A percentile compares a stretch with the other conserved stretches of the same genome.
Evolutionary conservation across 192 early-diverging fungal species (phyloP).

Genomic region (Chytriomyces confervae): DNA sequence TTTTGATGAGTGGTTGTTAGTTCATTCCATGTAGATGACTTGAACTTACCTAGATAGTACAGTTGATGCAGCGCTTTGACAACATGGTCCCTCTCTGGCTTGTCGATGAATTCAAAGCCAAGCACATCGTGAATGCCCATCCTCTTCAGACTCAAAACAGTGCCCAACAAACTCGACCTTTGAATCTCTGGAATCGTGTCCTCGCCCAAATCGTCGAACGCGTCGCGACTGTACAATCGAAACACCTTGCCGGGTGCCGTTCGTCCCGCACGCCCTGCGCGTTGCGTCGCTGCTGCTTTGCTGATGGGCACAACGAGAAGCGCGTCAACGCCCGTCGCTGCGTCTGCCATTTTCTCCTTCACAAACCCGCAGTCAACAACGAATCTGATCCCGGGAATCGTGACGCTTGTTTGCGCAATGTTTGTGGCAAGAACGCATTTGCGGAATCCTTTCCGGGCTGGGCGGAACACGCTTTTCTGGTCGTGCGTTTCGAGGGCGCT

Average conservation of each 20-base stretch:
- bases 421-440: constrained; percentile 67
- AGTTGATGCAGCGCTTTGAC: constrained; percentile 51
- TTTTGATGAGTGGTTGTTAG: background rate
- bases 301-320: constrained; percentile 61
- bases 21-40: background rate
- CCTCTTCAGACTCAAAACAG: constrained; percentile 55
- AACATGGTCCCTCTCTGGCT: constrained; percentile 54
- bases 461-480: constrained; percentile 57
- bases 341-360: constrained; percentile 66
- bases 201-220: constrained; percentile 52
- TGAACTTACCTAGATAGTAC: constrained; percentile 45
- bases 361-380: constrained; percentile 72
- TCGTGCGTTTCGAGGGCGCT: constrained; percentile 78
- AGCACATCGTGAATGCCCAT: constrained; percentile 64
- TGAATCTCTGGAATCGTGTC: constrained; percentile 68
- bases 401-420: constrained; percentile 68
- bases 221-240: constrained; percentile 61
- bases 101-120: constrained; percentile 67
- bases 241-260: constrained; percentile 64
- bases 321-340: constrained; percentile 57
- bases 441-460: constrained; percentile 46
- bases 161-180: constrained; percentile 51
- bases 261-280: constrained; percentile 64
- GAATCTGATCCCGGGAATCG: constrained; percentile 65
- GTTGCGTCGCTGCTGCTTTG: constrained; percentile 66